Evolutionary conservation across 371 early-diverging fungal genomes (phyloP), one percentile per base, ranked within the genome.

Genomic region (Sporodiniella umbellata): DNA sequence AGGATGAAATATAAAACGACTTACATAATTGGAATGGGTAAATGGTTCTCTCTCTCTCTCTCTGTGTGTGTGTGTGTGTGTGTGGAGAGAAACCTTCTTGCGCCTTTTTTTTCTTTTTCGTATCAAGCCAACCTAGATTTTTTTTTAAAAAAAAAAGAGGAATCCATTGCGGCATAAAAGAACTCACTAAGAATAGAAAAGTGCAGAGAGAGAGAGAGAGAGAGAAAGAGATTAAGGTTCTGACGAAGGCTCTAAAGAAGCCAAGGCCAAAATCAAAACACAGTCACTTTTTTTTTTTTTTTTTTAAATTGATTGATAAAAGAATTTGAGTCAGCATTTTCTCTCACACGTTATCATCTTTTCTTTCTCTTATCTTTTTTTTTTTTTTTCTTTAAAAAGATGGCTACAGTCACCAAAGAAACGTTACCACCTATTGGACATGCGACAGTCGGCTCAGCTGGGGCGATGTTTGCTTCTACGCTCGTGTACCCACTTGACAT

Each of bases 401-500:
- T 72, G 78, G 66, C 75, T 45, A 64, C 65, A 38, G 60, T 70
- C 15, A 77, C 82, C 7, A 82, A 86, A 60, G 72, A 71, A 40
- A 56, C 73, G 1, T 68, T 89, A 46, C 86, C 92, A 12, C 94
- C 95, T 22, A 80, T 96, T 42, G 94, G 89, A 22, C 89, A 97
- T 69, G 98, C 98, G 8, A 75, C 89, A 15, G 86, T 97, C 4
- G 98, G 98, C 17, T 87, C 96, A 7, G 83, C 86, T 25, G 94
- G 97, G 31, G 93, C 97, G 30, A 87, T 92, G 67, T 84, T 95
- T 51, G 95, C 98, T 10, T 80, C 93, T 61, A 66, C 87, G 10
- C 72, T 90, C 40, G 90, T 91, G 33, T 98, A 95, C 72, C 98
- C 98, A 17, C 82, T 96, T 31, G 98, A 96, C 70, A 92, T 95